Conservation (phyloP, 352 stramenopile genomes). For the Phytophthora podocarpi region DNA sequence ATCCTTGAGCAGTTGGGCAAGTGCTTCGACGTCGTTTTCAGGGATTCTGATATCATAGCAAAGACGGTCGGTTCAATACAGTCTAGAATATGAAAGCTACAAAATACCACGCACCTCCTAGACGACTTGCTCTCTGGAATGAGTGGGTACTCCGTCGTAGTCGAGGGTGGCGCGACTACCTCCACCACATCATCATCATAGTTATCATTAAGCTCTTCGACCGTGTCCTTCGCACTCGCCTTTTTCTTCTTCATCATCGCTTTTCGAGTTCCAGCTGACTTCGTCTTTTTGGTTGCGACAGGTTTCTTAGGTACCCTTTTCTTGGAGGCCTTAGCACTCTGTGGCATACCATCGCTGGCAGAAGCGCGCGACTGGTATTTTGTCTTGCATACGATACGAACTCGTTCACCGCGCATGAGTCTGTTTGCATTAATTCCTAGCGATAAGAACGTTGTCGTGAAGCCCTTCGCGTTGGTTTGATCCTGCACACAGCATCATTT, state of each 20-base stretch:
- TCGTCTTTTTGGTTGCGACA: constrained; percentile 36
- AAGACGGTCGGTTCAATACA: background rate
- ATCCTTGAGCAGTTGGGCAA: constrained; percentile 85
- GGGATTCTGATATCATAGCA: constrained; percentile 54
- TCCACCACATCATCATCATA: constrained; percentile 68
- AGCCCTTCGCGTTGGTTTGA: constrained; percentile 81
- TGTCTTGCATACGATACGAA: constrained; percentile 85
- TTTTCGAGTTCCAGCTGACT: constrained; percentile 33
- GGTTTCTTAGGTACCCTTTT: constrained; percentile 47
- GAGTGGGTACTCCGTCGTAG: constrained; percentile 50
- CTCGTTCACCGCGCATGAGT: constrained; percentile 65
- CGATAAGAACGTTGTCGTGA: constrained; percentile 84
- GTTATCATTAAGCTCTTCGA: constrained; percentile 72
- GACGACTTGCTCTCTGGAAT: constrained; percentile 53
- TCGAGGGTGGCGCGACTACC: constrained; percentile 35
- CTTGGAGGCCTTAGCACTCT: constrained; percentile 23
- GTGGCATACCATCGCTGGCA: constrained; percentile 21
- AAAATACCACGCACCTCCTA: constrained; percentile 45
- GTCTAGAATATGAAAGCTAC: background rate
- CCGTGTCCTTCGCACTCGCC: constrained; percentile 35
- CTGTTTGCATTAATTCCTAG: constrained; percentile 55
- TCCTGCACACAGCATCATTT: constrained; percentile 43
- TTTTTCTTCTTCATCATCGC: constrained; percentile 39
- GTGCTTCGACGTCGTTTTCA: constrained; percentile 63
- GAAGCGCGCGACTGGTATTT: constrained; percentile 46